These are phyloP conservation scores for Linnemannia exigua DNA, from an alignment of 192 early-diverging fungal genomes.

Conservation along the genomic window DNA sequence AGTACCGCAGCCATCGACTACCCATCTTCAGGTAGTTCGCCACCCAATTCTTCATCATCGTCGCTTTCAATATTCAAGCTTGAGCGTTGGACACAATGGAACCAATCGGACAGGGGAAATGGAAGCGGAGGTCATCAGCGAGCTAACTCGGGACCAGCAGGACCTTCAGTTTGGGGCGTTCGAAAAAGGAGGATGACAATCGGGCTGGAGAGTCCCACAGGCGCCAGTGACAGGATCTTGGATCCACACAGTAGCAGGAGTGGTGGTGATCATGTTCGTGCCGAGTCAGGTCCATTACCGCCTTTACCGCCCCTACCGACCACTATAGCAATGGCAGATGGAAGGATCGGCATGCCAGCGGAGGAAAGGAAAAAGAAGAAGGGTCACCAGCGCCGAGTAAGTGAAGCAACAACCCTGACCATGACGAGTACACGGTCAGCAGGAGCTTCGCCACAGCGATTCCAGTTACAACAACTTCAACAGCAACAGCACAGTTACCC, in stretches of 20 bases:
- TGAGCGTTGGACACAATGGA: slow-evolving; percentile 16
- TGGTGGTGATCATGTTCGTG: neutral
- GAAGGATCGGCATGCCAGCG: neutral
- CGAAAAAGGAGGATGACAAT: slow-evolving; percentile 7
- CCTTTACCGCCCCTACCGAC: slow-evolving; percentile 2
- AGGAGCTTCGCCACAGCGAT: neutral
- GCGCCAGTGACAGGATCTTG: slow-evolving; percentile 5
- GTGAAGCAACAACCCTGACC: slow-evolving; percentile 34
- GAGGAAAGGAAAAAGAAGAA: slow-evolving; percentile 28
- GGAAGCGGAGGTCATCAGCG: slow-evolving; percentile 31
- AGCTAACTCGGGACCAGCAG: slow-evolving; percentile 38
- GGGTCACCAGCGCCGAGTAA: slow-evolving; percentile 32
- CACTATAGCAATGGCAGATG: neutral
- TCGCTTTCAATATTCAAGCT: neutral
- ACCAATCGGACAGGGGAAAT: slow-evolving; percentile 19
- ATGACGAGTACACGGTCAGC: slow-evolving; percentile 17
- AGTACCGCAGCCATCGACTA: neutral
- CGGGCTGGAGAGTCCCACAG: neutral
- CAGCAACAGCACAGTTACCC: neutral
- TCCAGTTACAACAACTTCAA: slow-evolving; percentile 5
- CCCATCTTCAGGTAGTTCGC: neutral
- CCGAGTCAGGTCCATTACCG: slow-evolving; percentile 4
- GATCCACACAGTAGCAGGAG: slow-evolving; percentile 3
- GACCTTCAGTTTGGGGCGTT: slow-evolving; percentile 17
- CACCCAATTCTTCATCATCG: neutral